These are phyloP conservation scores for Boletus reticulatus DNA, from an alignment of 768 basidiomycete genomes.

Conservation along the genomic window DNA sequence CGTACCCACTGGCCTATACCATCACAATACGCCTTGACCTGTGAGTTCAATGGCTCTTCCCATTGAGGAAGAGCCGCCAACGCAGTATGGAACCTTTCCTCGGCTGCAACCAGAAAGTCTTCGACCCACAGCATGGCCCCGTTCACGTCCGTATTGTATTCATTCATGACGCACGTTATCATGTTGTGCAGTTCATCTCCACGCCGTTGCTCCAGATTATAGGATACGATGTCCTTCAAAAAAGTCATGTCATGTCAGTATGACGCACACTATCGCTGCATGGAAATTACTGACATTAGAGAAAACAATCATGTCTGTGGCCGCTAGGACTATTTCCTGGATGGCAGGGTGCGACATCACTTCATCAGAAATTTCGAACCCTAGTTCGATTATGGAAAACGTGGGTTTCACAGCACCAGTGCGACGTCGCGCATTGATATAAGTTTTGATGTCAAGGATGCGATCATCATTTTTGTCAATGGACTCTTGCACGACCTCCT, in stretches of 20 bases:
- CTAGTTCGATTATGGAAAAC: conserved; percentile 36
- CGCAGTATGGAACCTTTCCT: conserved; percentile 9
- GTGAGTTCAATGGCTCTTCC: conserved; percentile 39
- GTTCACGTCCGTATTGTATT: conserved; percentile 23
- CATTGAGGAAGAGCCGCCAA: conserved; percentile 35
- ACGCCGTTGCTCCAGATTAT: conserved; percentile 33
- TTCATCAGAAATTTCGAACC: conserved; percentile 39
- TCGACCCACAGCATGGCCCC: conserved; percentile 17
- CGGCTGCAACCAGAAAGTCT: background rate
- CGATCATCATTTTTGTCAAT: conserved; percentile 33
- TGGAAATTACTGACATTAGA: background rate
- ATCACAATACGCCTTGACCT: conserved; percentile 42
- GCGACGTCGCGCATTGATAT: conserved; percentile 39
- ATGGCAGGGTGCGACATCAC: conserved; percentile 41
- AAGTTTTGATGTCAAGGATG: conserved; percentile 40
- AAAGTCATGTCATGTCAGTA: background rate
- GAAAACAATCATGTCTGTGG: conserved; percentile 36
- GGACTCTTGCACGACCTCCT: conserved; percentile 42
- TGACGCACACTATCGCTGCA: background rate
- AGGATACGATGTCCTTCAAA: conserved; percentile 29
- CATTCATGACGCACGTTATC: conserved; percentile 50
- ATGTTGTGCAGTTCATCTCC: conserved; percentile 36
- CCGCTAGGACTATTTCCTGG: conserved; percentile 22
- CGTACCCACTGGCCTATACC: conserved; percentile 53
- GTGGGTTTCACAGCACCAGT: conserved; percentile 41